Evolutionary conservation across 1,284 basidiomycete species (phyloP).

Genomic region (Moesziomyces sp.): DNA sequence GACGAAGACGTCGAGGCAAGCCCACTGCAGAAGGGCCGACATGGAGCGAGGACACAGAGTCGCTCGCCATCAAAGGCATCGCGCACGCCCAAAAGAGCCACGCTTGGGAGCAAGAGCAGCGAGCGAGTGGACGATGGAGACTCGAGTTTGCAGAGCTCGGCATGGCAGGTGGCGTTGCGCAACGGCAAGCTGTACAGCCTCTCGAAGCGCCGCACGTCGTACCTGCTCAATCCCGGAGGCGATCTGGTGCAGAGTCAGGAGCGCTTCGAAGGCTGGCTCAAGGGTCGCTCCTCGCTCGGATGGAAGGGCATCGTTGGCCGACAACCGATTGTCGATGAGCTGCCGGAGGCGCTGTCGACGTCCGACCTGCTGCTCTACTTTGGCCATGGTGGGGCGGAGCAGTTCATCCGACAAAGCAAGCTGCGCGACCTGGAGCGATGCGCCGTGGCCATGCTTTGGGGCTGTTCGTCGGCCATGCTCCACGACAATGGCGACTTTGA

Average conservation of each 20-base stretch:
- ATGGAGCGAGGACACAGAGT: constrained; percentile 14
- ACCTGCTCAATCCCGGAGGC: constrained; percentile 89
- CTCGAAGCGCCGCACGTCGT: constrained; percentile 73
- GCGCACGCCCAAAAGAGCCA: constrained; percentile 3
- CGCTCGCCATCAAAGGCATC: constrained; percentile 26
- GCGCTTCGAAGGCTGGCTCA: constrained; percentile 81
- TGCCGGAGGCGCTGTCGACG: constrained; percentile 47
- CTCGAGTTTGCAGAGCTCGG: constrained; percentile 9
- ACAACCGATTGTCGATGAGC: constrained; percentile 69
- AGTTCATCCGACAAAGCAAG: constrained; percentile 83
- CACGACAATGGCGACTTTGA: constrained; percentile 93
- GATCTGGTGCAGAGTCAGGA: constrained; percentile 86
- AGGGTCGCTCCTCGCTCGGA: constrained; percentile 71
- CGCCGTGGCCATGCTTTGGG: constrained; percentile 97
- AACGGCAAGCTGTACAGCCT: constrained; percentile 49
- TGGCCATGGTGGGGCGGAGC: constrained; percentile 94
- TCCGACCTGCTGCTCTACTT: constrained; percentile 76
- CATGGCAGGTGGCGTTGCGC: constrained; percentile 39
- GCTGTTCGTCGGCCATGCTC: constrained; percentile 91
- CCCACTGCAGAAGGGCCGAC: constrained; percentile 41
- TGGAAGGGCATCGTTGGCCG: constrained; percentile 87
- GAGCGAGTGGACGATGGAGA: not conserved
- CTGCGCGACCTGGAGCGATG: constrained; percentile 82
- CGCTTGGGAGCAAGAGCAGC: constrained; percentile 8
- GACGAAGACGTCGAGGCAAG: constrained; percentile 27